Conservation (phyloP, 2,329 filamentous ascomycete species). For the Xylaria sp. region DNA sequence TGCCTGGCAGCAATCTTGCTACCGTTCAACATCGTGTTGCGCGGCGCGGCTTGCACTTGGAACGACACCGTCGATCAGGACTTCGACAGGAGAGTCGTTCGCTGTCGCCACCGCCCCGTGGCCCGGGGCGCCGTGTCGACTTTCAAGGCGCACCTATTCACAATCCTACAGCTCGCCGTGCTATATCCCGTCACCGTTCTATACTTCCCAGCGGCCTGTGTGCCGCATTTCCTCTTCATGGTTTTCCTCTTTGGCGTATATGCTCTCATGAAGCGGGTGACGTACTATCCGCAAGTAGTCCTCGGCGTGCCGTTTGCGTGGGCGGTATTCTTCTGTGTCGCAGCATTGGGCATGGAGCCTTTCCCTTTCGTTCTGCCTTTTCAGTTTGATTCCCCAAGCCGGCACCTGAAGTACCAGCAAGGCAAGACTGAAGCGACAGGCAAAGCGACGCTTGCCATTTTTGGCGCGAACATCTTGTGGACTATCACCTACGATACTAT, state of each 20-base stretch:
- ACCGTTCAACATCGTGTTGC: conserved; percentile 58
- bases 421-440: not conserved
- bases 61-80: conserved; percentile 67
- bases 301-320: conserved; percentile 62
- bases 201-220: conserved; percentile 20
- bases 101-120: conserved; percentile 63
- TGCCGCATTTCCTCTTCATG: conserved; percentile 50
- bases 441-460: conserved; percentile 26
- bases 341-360: conserved; percentile 56
- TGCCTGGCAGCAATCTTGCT: conserved; percentile 33
- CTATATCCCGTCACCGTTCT: conserved; percentile 52
- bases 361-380: not conserved
- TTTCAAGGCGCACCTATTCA: conserved; percentile 52
- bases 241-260: conserved; percentile 57
- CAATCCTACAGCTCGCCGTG: conserved; percentile 51
- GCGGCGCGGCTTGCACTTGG: conserved; percentile 64
- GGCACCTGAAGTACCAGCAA: not conserved
- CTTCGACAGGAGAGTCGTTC: conserved; percentile 62
- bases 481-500: conserved; percentile 39
- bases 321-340: conserved; percentile 61
- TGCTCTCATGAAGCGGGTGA: conserved; percentile 63
- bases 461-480: conserved; percentile 37
- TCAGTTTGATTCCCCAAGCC: not conserved
- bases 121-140: conserved; percentile 59
- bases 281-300: conserved; percentile 63